Evolutionary conservation across 2,329 filamentous ascomycete genomes (phyloP), one percentile per base, ranked within the genome.

Genomic region (Arthrobotrys iridis): DNA sequence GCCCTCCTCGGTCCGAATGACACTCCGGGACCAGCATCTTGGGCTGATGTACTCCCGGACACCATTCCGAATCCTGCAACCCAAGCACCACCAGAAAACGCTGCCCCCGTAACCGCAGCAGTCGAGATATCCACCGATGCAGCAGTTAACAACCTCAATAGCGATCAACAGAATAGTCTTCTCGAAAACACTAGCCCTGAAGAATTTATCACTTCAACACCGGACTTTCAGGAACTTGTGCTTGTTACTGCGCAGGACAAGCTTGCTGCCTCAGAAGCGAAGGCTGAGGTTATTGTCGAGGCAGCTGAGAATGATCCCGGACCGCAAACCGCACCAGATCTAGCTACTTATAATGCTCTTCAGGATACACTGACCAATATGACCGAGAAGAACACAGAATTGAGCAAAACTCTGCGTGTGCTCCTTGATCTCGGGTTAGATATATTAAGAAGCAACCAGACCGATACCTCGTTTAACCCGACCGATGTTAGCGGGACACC

Each of bases 361-460:
- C 55, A 75, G 13, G 48, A 75, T 55, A 15, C 59, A 10, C 18
- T 5, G 5, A 8, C 8, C 1, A 48, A 74, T 26, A 18, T 68
- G 6, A 75, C 71, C 5, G 45, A 68, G 8, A 50, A 35, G 2
- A 28, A 46, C 4, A 28, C 43, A 6, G 10, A 46, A n/a, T 22
- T 68, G 15, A 57, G 63, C 24, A 18, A 48, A 10, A 55, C 28
- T 5, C 22, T 67, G 33, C 18, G 45, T 5, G 4, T 28, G 22
- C 40, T 75, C 30, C 8, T 75, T n/a, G 71, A 68, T 24, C 3
- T 58, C 0, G 8, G 30, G 1, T 30, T 68, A 13, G 71, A 75
- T 7, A 55, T 58, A 11, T 10, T 75, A 3, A 26, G 57, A 22
- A 48, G 37, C 8, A 59, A 55, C 48, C 45, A 52, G 11, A 66